Evolutionary conservation across 2,329 filamentous ascomycete species (phyloP), one percentile per base, ranked within the genome.

Genomic region (Aspergillus arachidicola): DNA sequence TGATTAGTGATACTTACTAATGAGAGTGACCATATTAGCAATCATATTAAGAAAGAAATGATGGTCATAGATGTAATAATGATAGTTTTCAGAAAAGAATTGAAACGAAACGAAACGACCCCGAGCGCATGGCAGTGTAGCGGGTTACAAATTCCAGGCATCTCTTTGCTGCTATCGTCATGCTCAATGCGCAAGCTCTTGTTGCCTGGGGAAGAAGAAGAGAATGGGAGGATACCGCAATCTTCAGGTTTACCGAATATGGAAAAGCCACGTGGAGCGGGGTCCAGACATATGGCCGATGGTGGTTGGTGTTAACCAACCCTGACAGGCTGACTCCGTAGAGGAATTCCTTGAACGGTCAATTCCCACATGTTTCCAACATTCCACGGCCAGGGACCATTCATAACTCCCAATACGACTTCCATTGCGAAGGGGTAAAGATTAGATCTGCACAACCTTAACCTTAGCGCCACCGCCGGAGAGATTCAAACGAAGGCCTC

Each of bases 401-500:
- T 19, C 23, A 53, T 34, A 41, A 41, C 23, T 21, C 56, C 56
- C 26, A 58, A 58, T 12, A 19, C 56, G 56, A 58, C 56, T 48
- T n/a, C 19, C 23, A 38, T 57, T 57, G 55, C 55, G 38, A 57
- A 19, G 5, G 34, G 21, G 14, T 4, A 6, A 32, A 19, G 26
- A 46, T 54, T 34, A 54, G 53, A 61, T 43, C 53, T 32, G 32
- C 36, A 48, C n/a, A 58, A 41, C 26, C 28, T 51, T 23, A 54
- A 60, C 23, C 19, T 45, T 34, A 36, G 19, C 43, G 23, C 19
- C 16, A 19, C 19, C 38, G 7, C 19, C 38, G 38, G 16, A 19
- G 16, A n/a, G 38, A 41, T 41, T 41, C 38, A 41, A 41, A 19
- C 60, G 26, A 63, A 36, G 60, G 32, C 54, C 36, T 63, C 63